Conservation (phyloP, 2,329 filamentous ascomycete species). For the Trichothecium roseum region DNA sequence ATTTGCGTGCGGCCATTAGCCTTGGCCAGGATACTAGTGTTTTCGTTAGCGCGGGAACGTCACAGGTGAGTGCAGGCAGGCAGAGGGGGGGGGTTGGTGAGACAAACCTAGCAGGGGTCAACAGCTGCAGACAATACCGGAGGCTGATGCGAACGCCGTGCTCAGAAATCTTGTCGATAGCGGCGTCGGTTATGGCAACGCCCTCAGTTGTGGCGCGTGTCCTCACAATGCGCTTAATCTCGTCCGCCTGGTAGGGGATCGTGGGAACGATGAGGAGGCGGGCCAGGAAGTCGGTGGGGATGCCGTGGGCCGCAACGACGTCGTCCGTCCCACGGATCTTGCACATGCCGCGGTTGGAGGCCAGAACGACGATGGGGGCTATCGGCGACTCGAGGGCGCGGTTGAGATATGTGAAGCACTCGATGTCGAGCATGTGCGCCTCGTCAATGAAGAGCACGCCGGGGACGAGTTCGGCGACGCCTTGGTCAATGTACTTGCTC, state of each 20-base stretch:
- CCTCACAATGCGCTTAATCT: constrained; percentile 87
- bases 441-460: constrained; percentile 98
- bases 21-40: constrained; percentile 68
- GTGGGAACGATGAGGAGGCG: constrained; percentile 95
- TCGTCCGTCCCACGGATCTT: constrained; percentile 81
- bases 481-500: constrained; percentile 97
- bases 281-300: constrained; percentile 86
- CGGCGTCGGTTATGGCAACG: constrained; percentile 67
- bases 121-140: constrained; percentile 83
- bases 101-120: constrained; percentile 68
- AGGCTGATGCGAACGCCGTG: constrained; percentile 84
- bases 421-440: constrained; percentile 99
- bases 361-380: constrained; percentile 92
- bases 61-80: constrained; percentile 1
- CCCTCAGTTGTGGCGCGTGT: constrained; percentile 76
- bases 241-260: constrained; percentile 73
- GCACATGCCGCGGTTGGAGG: constrained; percentile 90
- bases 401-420: constrained; percentile 98
- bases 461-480: constrained; percentile 93
- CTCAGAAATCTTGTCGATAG: constrained; percentile 76
- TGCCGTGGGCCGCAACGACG: constrained; percentile 79
- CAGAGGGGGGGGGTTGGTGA: constrained; percentile 3
- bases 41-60: constrained; percentile 14
- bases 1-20: constrained; percentile 71
- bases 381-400: constrained; percentile 92